Evolutionary conservation across 331 rosid species (phyloP).

Genomic region (Malus hybrid): DNA sequence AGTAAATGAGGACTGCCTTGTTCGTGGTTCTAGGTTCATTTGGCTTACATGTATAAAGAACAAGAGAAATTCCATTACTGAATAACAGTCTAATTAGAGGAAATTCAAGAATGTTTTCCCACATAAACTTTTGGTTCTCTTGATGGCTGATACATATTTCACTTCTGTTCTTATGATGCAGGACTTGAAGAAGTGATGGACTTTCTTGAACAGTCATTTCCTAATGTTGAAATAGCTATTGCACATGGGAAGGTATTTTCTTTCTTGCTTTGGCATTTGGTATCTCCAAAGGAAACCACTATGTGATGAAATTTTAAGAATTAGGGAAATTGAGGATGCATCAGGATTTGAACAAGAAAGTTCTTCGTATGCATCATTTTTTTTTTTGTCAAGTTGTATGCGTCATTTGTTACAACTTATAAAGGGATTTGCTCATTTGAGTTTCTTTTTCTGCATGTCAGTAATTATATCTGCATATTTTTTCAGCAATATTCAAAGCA

Average conservation of each 20-base stretch:
- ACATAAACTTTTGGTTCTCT: not conserved
- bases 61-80: not conserved
- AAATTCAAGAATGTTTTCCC: not conserved
- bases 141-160: conserved; percentile 14
- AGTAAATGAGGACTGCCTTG: not conserved
- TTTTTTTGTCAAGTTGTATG: not conserved
- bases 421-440: not conserved
- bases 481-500: conserved; percentile 82
- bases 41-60: not conserved
- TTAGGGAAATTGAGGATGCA: not conserved
- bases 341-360: not conserved
- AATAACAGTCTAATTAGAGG: not conserved
- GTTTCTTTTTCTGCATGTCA: not conserved
- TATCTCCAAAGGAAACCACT: conserved; percentile 1
- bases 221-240: conserved; percentile 75
- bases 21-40: not conserved
- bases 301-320: conserved; percentile 12
- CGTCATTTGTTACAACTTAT: not conserved
- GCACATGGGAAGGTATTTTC: conserved; percentile 89
- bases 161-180: conserved; percentile 31
- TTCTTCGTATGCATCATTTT: not conserved
- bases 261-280: conserved; percentile 19
- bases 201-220: conserved; percentile 68
- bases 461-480: conserved; percentile 4
- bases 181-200: conserved; percentile 90